Evolutionary conservation across 495 filamentous ascomycete species (phyloP), one percentile per base, ranked within the genome.

Genomic region (Chaetomium cochliodes): DNA sequence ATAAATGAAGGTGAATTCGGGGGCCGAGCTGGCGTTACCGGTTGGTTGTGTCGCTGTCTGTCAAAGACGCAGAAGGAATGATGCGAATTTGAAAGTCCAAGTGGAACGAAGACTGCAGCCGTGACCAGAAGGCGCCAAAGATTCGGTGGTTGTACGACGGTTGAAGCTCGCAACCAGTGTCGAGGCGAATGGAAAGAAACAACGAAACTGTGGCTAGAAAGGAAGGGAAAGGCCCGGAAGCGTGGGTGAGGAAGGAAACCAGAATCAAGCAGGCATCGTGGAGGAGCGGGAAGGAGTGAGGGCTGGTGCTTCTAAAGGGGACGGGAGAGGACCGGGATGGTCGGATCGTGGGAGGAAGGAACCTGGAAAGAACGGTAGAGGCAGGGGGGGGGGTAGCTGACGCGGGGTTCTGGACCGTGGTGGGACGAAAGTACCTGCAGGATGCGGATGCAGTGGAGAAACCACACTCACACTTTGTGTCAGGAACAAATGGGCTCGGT

Each of bases 101-200:
- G 25, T 61, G 47, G 60, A 58, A 65, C 65, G 62, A 65, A 58
- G 67, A 67, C 62, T 57, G 33, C 42, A 60, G 30, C 30, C 53
- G 52, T 53, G 53, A 67, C 51, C 46, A 47, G 50, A 64, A 64
- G 30, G 52, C 61, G 60, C 54, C 50, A 61, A 66, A 72, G 23
- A 63, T 64, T 71, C 67, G 66, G 60, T 63, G 56, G 39, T 58
- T 62, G 61, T 54, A 60, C 59, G 63, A 69, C 67, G 72, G 65
- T 77, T 74, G 76, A 76, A 70, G 69, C 76, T 81, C 71, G 78
- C 77, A 70, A 77, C 76, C 75, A 59, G 58, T 60, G 58, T 60
- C 69, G 68, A 73, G 65, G 60, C 1, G 66, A 68, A 72, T 33
- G 58, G 52, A 69, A 58, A 55, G 41, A 60, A 33, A n/a, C n/a